Evolutionary conservation across 2,329 filamentous ascomycete genomes (phyloP).

Genomic region (Alternaria gansuensis): DNA sequence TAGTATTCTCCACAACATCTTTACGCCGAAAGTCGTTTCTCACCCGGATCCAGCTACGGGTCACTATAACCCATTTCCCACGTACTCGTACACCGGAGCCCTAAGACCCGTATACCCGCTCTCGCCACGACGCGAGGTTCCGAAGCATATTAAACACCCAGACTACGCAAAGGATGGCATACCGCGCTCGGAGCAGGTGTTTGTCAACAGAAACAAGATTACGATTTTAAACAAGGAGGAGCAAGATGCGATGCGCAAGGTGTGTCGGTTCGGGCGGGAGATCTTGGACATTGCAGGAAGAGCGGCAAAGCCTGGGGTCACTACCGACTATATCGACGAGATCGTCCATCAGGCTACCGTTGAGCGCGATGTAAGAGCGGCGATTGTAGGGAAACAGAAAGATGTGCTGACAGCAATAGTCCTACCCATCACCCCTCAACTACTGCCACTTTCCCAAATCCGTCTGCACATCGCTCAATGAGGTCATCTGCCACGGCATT

Average conservation of each 20-base stretch:
- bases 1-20: conserved; percentile 75
- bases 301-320: conserved; percentile 86
- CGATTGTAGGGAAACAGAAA: neutral
- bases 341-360: conserved; percentile 94
- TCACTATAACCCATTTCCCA: conserved; percentile 90
- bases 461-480: conserved; percentile 94
- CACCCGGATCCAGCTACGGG: conserved; percentile 90
- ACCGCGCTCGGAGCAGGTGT: conserved; percentile 69
- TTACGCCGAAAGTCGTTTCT: conserved; percentile 84
- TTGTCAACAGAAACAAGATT: conserved; percentile 79
- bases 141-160: conserved; percentile 80
- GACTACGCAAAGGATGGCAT: conserved; percentile 90
- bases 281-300: conserved; percentile 90
- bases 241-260: conserved; percentile 90
- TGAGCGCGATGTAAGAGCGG: conserved; percentile 79
- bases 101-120: conserved; percentile 80
- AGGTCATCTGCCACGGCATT: conserved; percentile 98
- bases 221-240: conserved; percentile 81
- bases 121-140: conserved; percentile 62
- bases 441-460: conserved; percentile 98
- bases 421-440: conserved; percentile 93
- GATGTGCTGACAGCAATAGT: conserved; percentile 62
- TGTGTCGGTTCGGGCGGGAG: conserved; percentile 85
- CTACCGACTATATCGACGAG: conserved; percentile 94
- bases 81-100: conserved; percentile 80